These are phyloP conservation scores for Apophysomyces variabilis DNA, from an alignment of 371 early-diverging fungal species.

Conservation along the genomic window DNA sequence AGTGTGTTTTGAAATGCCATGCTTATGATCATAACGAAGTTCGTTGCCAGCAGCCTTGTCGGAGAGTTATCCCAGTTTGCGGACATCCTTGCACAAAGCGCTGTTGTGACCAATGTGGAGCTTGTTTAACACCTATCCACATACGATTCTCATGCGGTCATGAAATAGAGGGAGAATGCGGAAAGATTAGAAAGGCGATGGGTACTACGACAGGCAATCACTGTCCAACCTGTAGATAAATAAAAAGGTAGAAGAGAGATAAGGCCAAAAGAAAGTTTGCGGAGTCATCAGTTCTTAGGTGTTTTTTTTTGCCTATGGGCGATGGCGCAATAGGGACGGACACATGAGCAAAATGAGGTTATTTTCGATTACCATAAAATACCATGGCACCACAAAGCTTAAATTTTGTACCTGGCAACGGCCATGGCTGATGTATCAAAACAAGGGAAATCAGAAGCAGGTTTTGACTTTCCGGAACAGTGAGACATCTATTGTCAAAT, in stretches of 20 bases:
- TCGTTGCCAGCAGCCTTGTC: constrained; percentile 45
- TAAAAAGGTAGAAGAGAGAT: neutral
- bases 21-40: constrained; percentile 45
- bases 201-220: constrained; percentile 8
- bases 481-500: constrained; percentile 9
- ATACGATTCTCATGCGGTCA: constrained; percentile 43
- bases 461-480: neutral
- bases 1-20: constrained; percentile 54
- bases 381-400: neutral
- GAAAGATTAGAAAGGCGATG: constrained; percentile 21
- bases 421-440: no score
- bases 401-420: no score
- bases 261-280: neutral
- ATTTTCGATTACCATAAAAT: constrained; percentile 1
- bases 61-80: constrained; percentile 34
- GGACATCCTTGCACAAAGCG: constrained; percentile 41
- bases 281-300: neutral
- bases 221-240: constrained; percentile 18
- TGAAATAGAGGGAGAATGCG: constrained; percentile 31
- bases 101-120: constrained; percentile 56
- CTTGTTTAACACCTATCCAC: constrained; percentile 26
- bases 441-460: neutral
- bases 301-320: neutral
- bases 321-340: constrained; percentile 4
- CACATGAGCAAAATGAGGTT: constrained; percentile 1